phyloP scores from a whole-genome alignment of 768 basidiomycete genomes.

The Rhodosporidiobolus odoratus region DNA sequence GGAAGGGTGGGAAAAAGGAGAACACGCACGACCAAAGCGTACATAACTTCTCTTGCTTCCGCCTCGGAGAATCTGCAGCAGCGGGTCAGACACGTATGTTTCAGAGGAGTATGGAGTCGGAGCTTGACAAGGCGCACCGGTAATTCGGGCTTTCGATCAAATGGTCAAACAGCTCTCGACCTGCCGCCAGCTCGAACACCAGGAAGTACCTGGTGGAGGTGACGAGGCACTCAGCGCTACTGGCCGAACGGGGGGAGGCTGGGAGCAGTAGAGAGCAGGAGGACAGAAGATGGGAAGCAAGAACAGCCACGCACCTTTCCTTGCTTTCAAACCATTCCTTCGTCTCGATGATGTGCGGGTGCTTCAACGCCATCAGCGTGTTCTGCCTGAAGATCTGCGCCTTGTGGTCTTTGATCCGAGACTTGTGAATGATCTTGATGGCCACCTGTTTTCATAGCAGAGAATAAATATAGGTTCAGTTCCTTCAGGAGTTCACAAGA shows the following conservation, averaged over 20 bases:
- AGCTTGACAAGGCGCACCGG: constrained; percentile 51
- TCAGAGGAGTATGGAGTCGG: constrained; percentile 60
- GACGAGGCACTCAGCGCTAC: no score
- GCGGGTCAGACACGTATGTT: no score
- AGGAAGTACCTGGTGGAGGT: constrained; percentile 63
- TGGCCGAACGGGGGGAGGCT: no score
- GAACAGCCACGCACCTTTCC: background rate
- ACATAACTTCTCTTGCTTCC: constrained; percentile 30
- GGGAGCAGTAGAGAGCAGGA: no score
- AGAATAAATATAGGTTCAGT: background rate
- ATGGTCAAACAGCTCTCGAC: constrained; percentile 95
- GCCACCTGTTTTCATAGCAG: constrained; percentile 7
- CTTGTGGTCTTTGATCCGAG: constrained; percentile 12
- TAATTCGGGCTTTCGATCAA: constrained; percentile 57
- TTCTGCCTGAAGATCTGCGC: constrained; percentile 30
- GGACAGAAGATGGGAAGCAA: background rate
- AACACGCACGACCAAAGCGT: constrained; percentile 23
- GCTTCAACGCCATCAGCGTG: constrained; percentile 24
- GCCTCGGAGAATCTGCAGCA: constrained; percentile 26
- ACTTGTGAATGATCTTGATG: constrained; percentile 35
- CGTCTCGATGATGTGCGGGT: constrained; percentile 26
- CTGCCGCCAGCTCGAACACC: constrained; percentile 95
- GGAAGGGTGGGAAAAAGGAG: background rate
- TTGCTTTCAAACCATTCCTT: constrained; percentile 33
- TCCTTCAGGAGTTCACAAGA: background rate